These are phyloP conservation scores for Eutrema japonicum DNA, from an alignment of 345 rosid genomes.

Conservation along the genomic window DNA sequence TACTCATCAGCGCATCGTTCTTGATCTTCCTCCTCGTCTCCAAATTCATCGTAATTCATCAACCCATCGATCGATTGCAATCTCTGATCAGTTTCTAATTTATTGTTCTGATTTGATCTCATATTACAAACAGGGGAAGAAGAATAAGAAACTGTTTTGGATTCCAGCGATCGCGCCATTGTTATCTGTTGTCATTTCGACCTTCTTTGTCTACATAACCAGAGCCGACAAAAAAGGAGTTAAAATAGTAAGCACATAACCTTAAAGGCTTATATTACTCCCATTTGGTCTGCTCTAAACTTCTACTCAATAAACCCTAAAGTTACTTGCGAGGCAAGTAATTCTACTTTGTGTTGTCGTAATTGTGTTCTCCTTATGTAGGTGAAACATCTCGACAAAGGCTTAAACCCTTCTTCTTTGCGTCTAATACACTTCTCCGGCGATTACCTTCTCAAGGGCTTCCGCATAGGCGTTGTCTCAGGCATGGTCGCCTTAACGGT, in stretches of 20 bases:
- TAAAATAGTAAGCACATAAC: constrained; percentile 59
- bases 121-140: constrained; percentile 67
- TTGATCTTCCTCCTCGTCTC: constrained; percentile 71
- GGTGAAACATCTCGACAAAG: constrained; percentile 77
- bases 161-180: constrained; percentile 86
- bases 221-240: constrained; percentile 84
- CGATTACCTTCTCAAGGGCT: constrained; percentile 62
- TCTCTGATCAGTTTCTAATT: background rate
- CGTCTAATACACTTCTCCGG: constrained; percentile 67
- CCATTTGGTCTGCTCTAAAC: background rate
- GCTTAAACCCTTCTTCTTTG: constrained; percentile 80
- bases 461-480: constrained; percentile 77
- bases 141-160: constrained; percentile 80
- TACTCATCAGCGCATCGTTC: constrained; percentile 68
- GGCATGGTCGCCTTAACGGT: constrained; percentile 90
- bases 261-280: background rate
- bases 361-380: constrained; percentile 23
- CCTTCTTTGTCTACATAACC: constrained; percentile 76
- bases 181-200: constrained; percentile 72
- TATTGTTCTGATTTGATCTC: constrained; percentile 4
- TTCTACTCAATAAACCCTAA: background rate
- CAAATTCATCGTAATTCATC: constrained; percentile 66
- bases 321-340: background rate
- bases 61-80: constrained; percentile 1
- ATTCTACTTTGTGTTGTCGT: background rate